Base-by-base conservation (phyloP, 106 monocot species). In the Cymbidium sinense region DNA sequence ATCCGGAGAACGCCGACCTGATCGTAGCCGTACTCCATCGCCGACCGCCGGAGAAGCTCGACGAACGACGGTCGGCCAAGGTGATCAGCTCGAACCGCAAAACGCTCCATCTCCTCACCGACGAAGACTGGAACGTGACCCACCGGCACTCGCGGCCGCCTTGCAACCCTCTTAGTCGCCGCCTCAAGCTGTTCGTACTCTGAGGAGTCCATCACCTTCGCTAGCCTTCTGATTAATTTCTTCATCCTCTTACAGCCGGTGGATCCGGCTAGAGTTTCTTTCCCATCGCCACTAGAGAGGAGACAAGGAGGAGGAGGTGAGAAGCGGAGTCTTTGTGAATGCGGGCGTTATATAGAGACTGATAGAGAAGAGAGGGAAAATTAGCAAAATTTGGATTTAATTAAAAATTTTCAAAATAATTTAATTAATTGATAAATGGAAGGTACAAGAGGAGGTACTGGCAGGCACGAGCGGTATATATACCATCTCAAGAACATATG, bases 61-160 rank as follows among this genome's bases (percentile, higher is more conserved):
- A 79, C 78, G 55, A 92, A 87, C 20, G 75, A 79, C 64, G 91
- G 91, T 20, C 80, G 75, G 70, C 75, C 41, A 17, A 92, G 81
- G 2, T 87, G 75, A 82, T 88, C 86, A 9, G 88, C 81, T 69
- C 78, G 77, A 15, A 92, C 86, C 2, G 74, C 83, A 81, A 92
- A 92, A 43, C 87, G 81, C 82, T 82, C 93, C 89, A 87, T 85
- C 82, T 89, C 89, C 13, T 93, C 89, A 19, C 93, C 93, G 17
- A 93, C 93, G 84, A 78, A 86, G 10, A 93, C 84, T 37, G 89
- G 89, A 50, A 93, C 82, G 80, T 93, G 89, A 18, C 93, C 93
- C 76, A 80, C 85, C 15, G 89, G 77, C 12, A 79, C 88, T 33
- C 78, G 51, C 61, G 76, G 15, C 43, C 10, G 28, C 28, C 58